Evolutionary conservation across 2,329 filamentous ascomycete species (phyloP).

Genomic region (Fusarium piperis): DNA sequence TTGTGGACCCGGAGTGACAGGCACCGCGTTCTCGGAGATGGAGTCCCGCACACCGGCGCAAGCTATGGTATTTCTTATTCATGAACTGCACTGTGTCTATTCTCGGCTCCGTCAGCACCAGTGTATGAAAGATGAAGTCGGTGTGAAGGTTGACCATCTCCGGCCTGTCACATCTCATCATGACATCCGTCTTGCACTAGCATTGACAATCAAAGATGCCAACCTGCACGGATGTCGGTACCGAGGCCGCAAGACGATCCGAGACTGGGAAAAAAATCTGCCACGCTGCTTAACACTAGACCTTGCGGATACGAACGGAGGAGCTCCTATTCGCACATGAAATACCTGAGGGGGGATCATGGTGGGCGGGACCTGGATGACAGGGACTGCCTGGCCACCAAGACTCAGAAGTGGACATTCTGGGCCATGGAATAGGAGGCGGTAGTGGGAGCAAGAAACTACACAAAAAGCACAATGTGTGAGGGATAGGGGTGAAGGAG

Average conservation of each 20-base stretch:
- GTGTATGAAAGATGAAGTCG: slow-evolving; percentile 4
- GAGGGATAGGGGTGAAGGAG: neutral
- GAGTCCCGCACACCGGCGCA: neutral
- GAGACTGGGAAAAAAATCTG: neutral
- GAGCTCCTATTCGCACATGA: slow-evolving; percentile 9
- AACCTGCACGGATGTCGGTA: slow-evolving; percentile 6
- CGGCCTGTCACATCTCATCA: slow-evolving; percentile 15
- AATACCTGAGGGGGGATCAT: slow-evolving; percentile 6
- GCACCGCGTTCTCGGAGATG: slow-evolving; percentile 1
- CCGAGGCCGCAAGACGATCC: neutral
- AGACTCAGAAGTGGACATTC: slow-evolving; percentile 1
- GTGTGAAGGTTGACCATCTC: neutral
- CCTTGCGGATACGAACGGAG: neutral
- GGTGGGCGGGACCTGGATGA: slow-evolving; percentile 5
- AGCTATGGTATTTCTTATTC: neutral
- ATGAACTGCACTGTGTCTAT: neutral
- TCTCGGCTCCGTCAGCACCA: neutral
- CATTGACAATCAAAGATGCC: slow-evolving; percentile 6
- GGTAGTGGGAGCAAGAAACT: neutral
- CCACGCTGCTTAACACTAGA: neutral
- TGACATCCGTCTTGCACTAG: slow-evolving; percentile 17
- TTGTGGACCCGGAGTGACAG: slow-evolving; percentile 23
- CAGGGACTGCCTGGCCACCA: slow-evolving; percentile 23
- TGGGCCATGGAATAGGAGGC: neutral
- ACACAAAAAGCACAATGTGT: neutral